Evolutionary conservation across 345 rosid species (phyloP).

Genomic region (Microthlaspi erraticum): DNA sequence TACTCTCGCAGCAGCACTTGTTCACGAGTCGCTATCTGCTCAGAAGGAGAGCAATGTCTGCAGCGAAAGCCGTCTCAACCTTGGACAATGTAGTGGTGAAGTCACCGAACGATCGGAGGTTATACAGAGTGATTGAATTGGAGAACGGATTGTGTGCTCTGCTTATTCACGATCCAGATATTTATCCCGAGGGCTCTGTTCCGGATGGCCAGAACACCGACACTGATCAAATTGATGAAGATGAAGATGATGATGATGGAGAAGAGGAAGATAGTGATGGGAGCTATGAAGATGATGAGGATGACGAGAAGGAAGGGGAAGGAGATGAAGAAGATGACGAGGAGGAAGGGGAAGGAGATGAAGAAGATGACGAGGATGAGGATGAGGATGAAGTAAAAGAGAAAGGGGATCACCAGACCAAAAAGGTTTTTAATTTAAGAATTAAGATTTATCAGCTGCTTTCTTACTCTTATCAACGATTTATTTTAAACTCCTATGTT

Average conservation of each 20-base stretch:
- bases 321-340: slow-evolving; percentile 27
- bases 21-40: slow-evolving; percentile 19
- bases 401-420: slow-evolving; percentile 62
- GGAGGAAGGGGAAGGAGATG: slow-evolving; percentile 20
- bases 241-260: slow-evolving; percentile 45
- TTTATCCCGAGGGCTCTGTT: slow-evolving; percentile 57
- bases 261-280: slow-evolving; percentile 46
- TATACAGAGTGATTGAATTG: slow-evolving; percentile 73
- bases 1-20: slow-evolving; percentile 11
- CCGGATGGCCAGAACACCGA: slow-evolving; percentile 19
- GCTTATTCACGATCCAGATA: slow-evolving; percentile 95
- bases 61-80: slow-evolving; percentile 41
- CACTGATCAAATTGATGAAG: slow-evolving; percentile 39
- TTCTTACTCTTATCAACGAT: background rate
- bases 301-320: slow-evolving; percentile 32
- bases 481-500: slow-evolving; percentile 4
- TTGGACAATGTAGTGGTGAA: slow-evolving; percentile 72
- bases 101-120: slow-evolving; percentile 79
- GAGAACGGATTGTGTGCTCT: slow-evolving; percentile 80
- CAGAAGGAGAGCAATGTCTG: slow-evolving; percentile 47
- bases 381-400: slow-evolving; percentile 39
- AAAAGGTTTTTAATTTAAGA: slow-evolving; percentile 54
- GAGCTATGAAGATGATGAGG: slow-evolving; percentile 45
- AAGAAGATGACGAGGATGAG: slow-evolving; percentile 36
- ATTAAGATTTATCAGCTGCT: slow-evolving; percentile 1